phyloP scores from a whole-genome alignment of 345 rosid genomes.

The Acer yangbiense region DNA sequence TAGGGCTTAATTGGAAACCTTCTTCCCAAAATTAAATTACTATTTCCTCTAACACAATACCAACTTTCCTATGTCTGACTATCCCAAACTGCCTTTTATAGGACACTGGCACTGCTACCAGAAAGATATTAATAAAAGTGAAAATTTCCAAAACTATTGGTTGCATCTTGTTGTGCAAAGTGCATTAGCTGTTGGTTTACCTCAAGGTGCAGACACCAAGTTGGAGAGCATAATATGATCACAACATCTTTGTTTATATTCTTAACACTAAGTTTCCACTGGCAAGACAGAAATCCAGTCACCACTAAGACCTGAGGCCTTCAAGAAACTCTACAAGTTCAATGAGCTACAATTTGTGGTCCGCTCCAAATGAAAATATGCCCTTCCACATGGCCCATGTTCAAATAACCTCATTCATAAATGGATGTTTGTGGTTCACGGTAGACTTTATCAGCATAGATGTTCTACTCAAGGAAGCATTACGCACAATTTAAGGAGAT shows the following conservation, averaged over 20 bases:
- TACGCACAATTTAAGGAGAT: not conserved
- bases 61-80: not conserved
- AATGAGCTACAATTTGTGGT: not conserved
- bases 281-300: not conserved
- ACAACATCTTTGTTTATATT: not conserved
- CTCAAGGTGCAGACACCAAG: not conserved
- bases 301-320: not conserved
- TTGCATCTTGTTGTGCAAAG: not conserved
- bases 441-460: not conserved
- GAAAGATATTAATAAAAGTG: not conserved
- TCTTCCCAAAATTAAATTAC: not conserved
- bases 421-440: not conserved
- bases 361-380: not conserved
- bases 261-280: not conserved
- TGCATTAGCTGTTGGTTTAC: not conserved
- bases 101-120: not conserved
- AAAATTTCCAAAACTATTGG: not conserved
- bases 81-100: not conserved
- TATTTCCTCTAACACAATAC: not conserved
- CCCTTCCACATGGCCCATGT: not conserved
- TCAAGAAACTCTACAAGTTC: not conserved
- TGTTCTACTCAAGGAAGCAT: not conserved
- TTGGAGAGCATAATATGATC: not conserved
- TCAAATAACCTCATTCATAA: not conserved
- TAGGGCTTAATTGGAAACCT: no score